Evolutionary conservation across 1,284 basidiomycete genomes (phyloP).

Genomic region (Hypsizygus ulmarius): DNA sequence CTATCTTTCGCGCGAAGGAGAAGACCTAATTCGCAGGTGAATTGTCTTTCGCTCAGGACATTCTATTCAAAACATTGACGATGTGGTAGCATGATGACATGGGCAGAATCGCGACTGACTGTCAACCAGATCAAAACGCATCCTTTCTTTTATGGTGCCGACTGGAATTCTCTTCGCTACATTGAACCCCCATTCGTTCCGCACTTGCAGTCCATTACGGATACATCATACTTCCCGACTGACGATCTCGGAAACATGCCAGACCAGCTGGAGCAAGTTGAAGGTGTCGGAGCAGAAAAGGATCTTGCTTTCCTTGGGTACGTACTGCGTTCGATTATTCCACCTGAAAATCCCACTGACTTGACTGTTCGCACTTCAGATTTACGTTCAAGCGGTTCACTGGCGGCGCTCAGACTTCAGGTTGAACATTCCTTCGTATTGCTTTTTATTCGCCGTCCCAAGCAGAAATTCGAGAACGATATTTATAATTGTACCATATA

Average conservation of each 20-base stretch:
- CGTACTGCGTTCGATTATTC: conserved; percentile 24
- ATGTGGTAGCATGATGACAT: conserved; percentile 72
- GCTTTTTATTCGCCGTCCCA: conserved; percentile 2
- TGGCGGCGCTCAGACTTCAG: conserved; percentile 31
- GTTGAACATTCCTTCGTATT: conserved; percentile 10
- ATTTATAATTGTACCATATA: conserved; percentile 15
- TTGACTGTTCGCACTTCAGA: conserved; percentile 35
- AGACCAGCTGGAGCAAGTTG: conserved; percentile 68
- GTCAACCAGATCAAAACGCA: conserved; percentile 92
- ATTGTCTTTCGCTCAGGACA: conserved; percentile 19
- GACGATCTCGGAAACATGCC: conserved; percentile 89
- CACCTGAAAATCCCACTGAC: conserved; percentile 1
- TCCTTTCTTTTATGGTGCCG: conserved; percentile 96
- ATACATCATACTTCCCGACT: conserved; percentile 96
- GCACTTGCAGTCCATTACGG: conserved; percentile 87
- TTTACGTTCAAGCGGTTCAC: conserved; percentile 84
- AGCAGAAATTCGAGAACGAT: conserved; percentile 4
- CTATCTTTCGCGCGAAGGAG: conserved; percentile 89
- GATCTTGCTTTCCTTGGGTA: conserved; percentile 93
- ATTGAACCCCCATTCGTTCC: conserved; percentile 98
- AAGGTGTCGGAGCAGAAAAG: conserved; percentile 76
- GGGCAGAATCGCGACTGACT: conserved; percentile 75
- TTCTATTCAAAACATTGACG: conserved; percentile 6
- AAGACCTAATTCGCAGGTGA: conserved; percentile 86
- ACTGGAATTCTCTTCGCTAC: conserved; percentile 87